A percentile compares a stretch with the other conserved stretches of the same genome.
Evolutionary conservation across 2,329 filamentous ascomycete genomes (phyloP).

Genomic region (Chlorencoelia australis): DNA sequence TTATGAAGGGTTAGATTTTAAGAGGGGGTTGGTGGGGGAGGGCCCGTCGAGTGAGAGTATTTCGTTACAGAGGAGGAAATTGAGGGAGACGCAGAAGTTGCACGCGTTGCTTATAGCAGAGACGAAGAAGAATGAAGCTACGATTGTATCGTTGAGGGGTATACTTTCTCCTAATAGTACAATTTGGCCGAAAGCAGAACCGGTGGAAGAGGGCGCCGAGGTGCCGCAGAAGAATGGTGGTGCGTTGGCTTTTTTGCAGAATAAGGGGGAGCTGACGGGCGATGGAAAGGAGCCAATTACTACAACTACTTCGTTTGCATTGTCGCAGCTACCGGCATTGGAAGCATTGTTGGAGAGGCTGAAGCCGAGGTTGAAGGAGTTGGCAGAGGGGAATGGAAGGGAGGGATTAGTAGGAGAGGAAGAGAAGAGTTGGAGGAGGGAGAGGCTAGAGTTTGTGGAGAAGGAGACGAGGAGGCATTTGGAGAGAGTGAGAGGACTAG

Average conservation of each 20-base stretch:
- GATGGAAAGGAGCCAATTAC: constrained; percentile 48
- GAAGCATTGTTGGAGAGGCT: constrained; percentile 59
- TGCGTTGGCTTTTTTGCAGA: constrained; percentile 46
- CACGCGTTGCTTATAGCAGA: constrained; percentile 61
- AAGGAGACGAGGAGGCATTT: constrained; percentile 66
- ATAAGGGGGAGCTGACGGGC: constrained; percentile 40
- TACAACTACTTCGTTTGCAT: constrained; percentile 66
- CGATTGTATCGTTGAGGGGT: constrained; percentile 54
- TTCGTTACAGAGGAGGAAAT: constrained; percentile 58
- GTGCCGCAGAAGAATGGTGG: background rate
- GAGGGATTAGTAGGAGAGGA: constrained; percentile 27
- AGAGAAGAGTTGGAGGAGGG: constrained; percentile 52
- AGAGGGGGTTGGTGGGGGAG: constrained; percentile 20
- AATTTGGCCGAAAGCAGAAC: constrained; percentile 13
- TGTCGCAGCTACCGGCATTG: constrained; percentile 75
- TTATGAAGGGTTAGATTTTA: constrained; percentile 48
- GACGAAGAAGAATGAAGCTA: constrained; percentile 58
- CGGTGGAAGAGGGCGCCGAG: constrained; percentile 2
- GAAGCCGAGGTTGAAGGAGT: constrained; percentile 48
- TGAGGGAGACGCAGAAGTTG: constrained; percentile 71
- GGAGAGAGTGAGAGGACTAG: constrained; percentile 58
- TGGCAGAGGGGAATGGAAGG: constrained; percentile 32
- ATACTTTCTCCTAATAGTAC: constrained; percentile 34
- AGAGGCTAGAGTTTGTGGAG: constrained; percentile 77
- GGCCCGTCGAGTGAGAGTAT: constrained; percentile 46